Percentiles rank a stretch among this genome's conserved stretches.
phyloP scores from a whole-genome alignment of 78 protist genomes.

The Thecamonas trahens region DNA sequence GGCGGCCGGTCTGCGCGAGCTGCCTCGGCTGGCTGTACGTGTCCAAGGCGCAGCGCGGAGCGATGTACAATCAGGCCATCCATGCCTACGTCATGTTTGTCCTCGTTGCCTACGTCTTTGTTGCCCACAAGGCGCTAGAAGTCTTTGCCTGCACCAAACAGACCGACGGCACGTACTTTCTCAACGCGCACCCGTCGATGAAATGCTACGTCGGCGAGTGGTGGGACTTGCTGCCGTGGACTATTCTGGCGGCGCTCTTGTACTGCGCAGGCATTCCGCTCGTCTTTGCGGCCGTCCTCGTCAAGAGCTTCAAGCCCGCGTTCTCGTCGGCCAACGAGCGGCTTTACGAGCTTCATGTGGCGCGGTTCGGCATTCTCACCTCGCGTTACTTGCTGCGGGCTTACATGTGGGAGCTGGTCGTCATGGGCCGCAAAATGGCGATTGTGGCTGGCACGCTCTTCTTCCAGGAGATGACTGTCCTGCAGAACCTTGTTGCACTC shows the following conservation, averaged over 20 bases:
- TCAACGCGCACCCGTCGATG: not conserved
- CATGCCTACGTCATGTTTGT: not conserved
- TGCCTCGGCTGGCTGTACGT: not conserved
- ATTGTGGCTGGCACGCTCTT: no score
- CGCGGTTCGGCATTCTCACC: no score
- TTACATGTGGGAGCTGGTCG: no score
- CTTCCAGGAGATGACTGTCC: no score
- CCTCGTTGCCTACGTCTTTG: not conserved
- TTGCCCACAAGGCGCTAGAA: not conserved
- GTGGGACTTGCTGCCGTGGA: not conserved
- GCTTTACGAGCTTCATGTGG: no score
- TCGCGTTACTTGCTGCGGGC: no score
- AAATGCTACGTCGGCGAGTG: not conserved
- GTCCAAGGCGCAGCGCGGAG: not conserved
- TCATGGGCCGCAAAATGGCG: no score
- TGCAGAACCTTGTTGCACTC: no score
- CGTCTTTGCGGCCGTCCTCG: no score
- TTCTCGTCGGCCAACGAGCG: no score
- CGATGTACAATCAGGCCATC: not conserved
- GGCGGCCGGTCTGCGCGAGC: not conserved
- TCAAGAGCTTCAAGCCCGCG: no score
- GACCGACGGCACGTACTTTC: not conserved
- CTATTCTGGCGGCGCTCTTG: not conserved
- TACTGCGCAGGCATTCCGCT: not conserved
- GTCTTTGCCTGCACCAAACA: not conserved